phyloP scores from a whole-genome alignment of 2,329 filamentous ascomycete genomes.

The Trichothecium roseum region DNA sequence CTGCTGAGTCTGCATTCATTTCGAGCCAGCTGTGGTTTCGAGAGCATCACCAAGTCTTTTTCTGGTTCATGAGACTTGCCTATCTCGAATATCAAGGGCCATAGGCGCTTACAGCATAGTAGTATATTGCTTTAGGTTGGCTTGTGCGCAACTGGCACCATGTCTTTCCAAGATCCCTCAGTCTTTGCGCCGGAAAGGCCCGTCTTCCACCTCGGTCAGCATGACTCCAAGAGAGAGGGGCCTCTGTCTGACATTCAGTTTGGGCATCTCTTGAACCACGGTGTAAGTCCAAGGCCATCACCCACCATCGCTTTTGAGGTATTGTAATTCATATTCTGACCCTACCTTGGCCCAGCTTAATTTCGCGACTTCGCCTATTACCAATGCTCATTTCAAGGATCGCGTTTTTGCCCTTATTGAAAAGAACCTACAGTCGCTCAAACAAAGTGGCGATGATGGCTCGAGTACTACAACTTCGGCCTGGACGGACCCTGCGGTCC shows the following conservation, averaged over 20 bases:
- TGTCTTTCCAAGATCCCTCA: constrained; percentile 13
- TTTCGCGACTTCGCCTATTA: constrained; percentile 70
- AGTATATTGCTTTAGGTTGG: not conserved
- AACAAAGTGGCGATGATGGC: constrained; percentile 24
- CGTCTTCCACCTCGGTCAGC: constrained; percentile 61
- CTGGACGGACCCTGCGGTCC: constrained; percentile 46
- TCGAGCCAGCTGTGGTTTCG: too few species aligned
- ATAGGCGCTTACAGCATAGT: not conserved
- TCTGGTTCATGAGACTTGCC: too few species aligned
- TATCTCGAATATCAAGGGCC: not conserved
- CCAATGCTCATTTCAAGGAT: constrained; percentile 60
- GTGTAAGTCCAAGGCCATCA: constrained; percentile 38
- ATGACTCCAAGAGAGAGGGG: constrained; percentile 53
- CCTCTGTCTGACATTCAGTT: constrained; percentile 56
- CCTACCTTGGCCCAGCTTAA: constrained; percentile 46
- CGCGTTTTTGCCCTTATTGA: constrained; percentile 55
- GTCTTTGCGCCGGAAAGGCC: constrained; percentile 22
- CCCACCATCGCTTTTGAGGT: constrained; percentile 6
- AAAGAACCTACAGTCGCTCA: constrained; percentile 38
- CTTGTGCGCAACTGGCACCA: constrained; percentile 12
- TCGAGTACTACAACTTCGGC: constrained; percentile 33
- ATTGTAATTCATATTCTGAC: too few species aligned
- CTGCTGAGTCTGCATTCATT: too few species aligned
- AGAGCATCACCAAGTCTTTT: too few species aligned
- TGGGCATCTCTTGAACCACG: constrained; percentile 55